phyloP scores from a whole-genome alignment of 2,329 filamentous ascomycete species.

The Cylindrodendrum hubeiense region DNA sequence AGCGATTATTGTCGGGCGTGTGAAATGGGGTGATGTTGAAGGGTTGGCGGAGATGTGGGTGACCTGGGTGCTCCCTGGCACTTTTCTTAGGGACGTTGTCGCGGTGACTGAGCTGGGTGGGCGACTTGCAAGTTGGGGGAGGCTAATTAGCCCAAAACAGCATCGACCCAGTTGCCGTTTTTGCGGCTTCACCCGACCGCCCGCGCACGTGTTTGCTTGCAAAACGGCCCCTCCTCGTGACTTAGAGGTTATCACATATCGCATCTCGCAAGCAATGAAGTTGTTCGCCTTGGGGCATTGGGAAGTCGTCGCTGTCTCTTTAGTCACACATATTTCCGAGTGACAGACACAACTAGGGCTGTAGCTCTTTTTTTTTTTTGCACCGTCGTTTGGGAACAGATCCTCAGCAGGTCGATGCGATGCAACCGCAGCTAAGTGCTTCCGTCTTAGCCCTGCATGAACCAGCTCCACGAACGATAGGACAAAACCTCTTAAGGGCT shows the following conservation, averaged over 20 bases:
- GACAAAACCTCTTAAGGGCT: slow-evolving; percentile 16
- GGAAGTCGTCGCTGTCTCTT: background rate
- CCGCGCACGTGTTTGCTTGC: background rate
- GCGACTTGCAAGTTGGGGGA: background rate
- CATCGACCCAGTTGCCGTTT: background rate
- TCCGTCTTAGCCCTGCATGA: slow-evolving; percentile 22
- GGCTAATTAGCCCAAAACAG: slow-evolving; percentile 10
- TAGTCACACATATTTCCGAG: background rate
- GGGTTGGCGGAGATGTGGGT: slow-evolving; percentile 24
- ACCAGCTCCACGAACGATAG: slow-evolving; percentile 24
- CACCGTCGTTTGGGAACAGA: background rate
- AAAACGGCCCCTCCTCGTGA: background rate
- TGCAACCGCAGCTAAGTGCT: slow-evolving; percentile 11
- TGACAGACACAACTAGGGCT: slow-evolving; percentile 3
- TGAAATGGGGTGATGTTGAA: slow-evolving; percentile 43
- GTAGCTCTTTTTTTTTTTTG: background rate
- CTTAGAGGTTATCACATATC: background rate
- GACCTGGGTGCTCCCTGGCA: slow-evolving; percentile 22
- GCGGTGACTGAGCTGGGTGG: slow-evolving; percentile 28
- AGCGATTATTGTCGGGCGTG: slow-evolving; percentile 40
- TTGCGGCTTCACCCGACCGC: slow-evolving; percentile 15
- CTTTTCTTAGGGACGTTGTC: slow-evolving; percentile 33
- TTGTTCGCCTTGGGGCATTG: background rate
- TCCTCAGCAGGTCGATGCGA: slow-evolving; percentile 6
- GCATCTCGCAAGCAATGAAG: too few relatives aligned